These are phyloP conservation scores for Petunia secreta DNA, from an alignment of 257 asterid species.

Conservation along the genomic window DNA sequence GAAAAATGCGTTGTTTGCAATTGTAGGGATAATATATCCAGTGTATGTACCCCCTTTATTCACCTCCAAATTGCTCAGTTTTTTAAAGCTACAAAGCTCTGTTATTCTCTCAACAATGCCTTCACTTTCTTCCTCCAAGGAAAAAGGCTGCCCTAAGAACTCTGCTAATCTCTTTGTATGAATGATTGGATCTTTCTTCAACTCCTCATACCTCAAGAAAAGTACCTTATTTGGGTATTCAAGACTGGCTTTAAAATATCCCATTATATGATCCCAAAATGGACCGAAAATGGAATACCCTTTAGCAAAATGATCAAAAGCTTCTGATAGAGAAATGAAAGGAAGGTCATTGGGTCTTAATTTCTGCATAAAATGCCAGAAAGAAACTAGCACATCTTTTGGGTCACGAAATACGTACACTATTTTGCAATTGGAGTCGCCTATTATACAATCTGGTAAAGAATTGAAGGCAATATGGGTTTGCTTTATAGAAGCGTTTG, in stretches of 20 bases:
- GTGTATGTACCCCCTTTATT: no score
- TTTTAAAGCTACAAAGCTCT: no score
- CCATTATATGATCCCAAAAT: constrained; percentile 50
- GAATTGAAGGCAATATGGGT: no score
- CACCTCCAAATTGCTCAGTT: no score
- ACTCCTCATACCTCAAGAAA: constrained; percentile 30
- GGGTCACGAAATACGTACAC: no score
- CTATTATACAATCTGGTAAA: no score
- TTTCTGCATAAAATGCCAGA: constrained; percentile 49
- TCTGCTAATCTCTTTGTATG: neutral
- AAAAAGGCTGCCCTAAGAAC: no score
- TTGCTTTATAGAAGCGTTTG: no score
- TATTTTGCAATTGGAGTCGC: no score
- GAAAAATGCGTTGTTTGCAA: constrained; percentile 24
- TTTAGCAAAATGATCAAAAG: constrained; percentile 34
- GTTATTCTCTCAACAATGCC: no score
- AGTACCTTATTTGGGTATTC: constrained; percentile 26
- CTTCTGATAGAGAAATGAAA: constrained; percentile 38
- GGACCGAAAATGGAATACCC: constrained; percentile 48
- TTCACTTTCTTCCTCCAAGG: no score
- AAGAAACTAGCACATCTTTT: constrained; percentile 49
- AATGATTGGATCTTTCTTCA: constrained; percentile 26
- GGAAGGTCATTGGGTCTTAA: constrained; percentile 29
- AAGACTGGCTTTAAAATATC: constrained; percentile 37
- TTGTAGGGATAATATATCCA: no score